Percentiles rank a stretch among this genome's conserved stretches.
Conservation (phyloP, 305 asterid species). For the Ajuga reptans region DNA sequence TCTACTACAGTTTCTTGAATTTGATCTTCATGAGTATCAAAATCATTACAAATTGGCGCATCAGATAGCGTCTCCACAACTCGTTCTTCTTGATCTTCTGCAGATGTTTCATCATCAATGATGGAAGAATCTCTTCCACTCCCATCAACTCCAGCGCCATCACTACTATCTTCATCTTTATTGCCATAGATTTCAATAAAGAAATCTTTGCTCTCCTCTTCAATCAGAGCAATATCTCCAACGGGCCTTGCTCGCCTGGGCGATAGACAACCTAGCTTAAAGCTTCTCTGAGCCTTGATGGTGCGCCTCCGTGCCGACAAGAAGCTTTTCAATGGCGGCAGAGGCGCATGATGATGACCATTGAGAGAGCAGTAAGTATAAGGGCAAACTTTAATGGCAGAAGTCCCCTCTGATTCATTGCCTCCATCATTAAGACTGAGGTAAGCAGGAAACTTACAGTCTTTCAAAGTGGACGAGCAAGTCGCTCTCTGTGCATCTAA, state of each 20-base stretch:
- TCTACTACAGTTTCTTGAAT: not conserved
- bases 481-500: slow-evolving; percentile 46
- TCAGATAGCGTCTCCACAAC: not conserved
- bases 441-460: slow-evolving; percentile 58
- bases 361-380: slow-evolving; percentile 83
- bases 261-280: slow-evolving; percentile 32
- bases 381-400: slow-evolving; percentile 66
- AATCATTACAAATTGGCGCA: not conserved
- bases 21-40: slow-evolving; percentile 4
- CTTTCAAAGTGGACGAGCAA: slow-evolving; percentile 76
- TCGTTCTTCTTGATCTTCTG: not conserved
- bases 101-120: not conserved
- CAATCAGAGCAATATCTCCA: not conserved
- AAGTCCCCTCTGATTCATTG: slow-evolving; percentile 54
- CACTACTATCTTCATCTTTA: slow-evolving; percentile 16
- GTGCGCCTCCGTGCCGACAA: slow-evolving; percentile 49
- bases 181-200: slow-evolving; percentile 21
- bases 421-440: slow-evolving; percentile 57
- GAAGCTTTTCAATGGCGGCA: slow-evolving; percentile 69
- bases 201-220: slow-evolving; percentile 15
- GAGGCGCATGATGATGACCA: slow-evolving; percentile 60
- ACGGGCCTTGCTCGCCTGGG: slow-evolving; percentile 12
- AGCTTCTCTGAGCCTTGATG: slow-evolving; percentile 49
- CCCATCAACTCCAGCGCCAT: not conserved
- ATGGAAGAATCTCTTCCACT: slow-evolving; percentile 3